Evolutionary conservation across 192 early-diverging fungal species (phyloP).

Genomic region (Coemansia sp.): DNA sequence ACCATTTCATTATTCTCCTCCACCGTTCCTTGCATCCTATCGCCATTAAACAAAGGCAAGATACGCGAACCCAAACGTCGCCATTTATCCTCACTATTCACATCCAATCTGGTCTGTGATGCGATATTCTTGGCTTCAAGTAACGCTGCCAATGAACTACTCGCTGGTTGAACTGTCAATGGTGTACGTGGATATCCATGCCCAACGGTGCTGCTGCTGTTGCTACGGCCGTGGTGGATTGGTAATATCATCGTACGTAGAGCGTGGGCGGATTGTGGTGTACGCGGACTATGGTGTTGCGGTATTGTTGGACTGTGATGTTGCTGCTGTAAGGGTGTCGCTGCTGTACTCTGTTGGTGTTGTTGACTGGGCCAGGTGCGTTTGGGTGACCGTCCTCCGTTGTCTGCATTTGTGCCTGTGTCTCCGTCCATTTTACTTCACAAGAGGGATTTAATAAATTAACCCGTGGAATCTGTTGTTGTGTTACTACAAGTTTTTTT

Average conservation of each 20-base stretch:
- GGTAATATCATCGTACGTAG: slow-evolving; percentile 13
- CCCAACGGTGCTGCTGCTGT: slow-evolving; percentile 6
- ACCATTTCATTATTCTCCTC: slow-evolving; percentile 84
- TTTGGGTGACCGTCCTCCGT: too few species aligned
- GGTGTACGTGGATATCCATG: slow-evolving; percentile 8
- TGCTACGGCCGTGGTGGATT: slow-evolving; percentile 27
- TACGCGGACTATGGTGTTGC: slow-evolving; percentile 9
- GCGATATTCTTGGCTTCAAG: neutral
- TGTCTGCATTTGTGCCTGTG: too few species aligned
- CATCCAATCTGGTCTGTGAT: neutral
- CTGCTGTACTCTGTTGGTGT: too few species aligned
- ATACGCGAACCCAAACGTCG: slow-evolving; percentile 68
- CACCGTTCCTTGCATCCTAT: slow-evolving; percentile 74
- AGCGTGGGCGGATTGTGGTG: slow-evolving; percentile 8
- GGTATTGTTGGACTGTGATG: slow-evolving; percentile 13
- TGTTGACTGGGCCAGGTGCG: too few species aligned
- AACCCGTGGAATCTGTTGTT: too few species aligned
- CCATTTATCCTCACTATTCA: slow-evolving; percentile 66
- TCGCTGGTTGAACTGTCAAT: slow-evolving; percentile 1
- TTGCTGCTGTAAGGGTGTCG: neutral
- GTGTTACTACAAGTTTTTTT: too few species aligned
- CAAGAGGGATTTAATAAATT: too few species aligned
- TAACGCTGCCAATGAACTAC: slow-evolving; percentile 2
- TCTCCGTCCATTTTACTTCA: too few species aligned
- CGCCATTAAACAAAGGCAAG: slow-evolving; percentile 85